Conservation (phyloP, 2,329 filamentous ascomycete species). For the Clonostachys sp. region DNA sequence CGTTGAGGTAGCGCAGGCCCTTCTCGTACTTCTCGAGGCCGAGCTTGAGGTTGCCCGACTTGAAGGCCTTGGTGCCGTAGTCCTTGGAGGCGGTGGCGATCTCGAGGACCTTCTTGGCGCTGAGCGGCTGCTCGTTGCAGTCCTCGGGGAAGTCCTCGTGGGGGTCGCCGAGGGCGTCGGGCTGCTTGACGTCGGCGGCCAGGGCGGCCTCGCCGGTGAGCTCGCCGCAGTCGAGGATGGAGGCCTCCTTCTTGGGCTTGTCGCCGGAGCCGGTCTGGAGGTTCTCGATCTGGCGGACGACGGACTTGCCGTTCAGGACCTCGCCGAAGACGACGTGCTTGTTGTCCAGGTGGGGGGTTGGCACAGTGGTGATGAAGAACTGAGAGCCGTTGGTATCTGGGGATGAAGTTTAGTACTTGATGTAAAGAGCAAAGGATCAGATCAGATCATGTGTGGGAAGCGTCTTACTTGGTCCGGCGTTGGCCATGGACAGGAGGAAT, state of each 20-base stretch:
- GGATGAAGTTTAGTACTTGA: neutral
- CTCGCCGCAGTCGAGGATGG: slow-evolving; percentile 82
- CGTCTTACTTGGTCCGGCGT: slow-evolving; percentile 78
- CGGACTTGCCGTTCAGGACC: slow-evolving; percentile 86
- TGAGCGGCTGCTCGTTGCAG: slow-evolving; percentile 55
- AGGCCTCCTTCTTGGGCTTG: slow-evolving; percentile 70
- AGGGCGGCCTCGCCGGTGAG: slow-evolving; percentile 68
- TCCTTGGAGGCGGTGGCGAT: slow-evolving; percentile 85
- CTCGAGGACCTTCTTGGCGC: slow-evolving; percentile 64
- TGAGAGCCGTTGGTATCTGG: slow-evolving; percentile 91
- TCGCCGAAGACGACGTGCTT: slow-evolving; percentile 98
- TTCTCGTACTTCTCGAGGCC: slow-evolving; percentile 94
- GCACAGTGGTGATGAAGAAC: slow-evolving; percentile 95
- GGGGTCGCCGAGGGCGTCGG: slow-evolving; percentile 80
- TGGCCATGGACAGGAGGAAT: slow-evolving; percentile 96
- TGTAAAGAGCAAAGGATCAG: neutral
- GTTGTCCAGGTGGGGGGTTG: slow-evolving; percentile 89
- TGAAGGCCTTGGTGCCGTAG: slow-evolving; percentile 90
- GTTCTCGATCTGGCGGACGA: slow-evolving; percentile 88
- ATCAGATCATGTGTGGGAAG: neutral
- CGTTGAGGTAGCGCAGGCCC: slow-evolving; percentile 81
- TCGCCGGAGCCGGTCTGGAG: slow-evolving; percentile 68
- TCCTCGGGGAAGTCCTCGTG: slow-evolving; percentile 98
- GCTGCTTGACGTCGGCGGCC: slow-evolving; percentile 59
- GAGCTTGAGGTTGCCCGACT: slow-evolving; percentile 63